Conservation (phyloP, 768 basidiomycete genomes). For the Termitomyces sp. region DNA sequence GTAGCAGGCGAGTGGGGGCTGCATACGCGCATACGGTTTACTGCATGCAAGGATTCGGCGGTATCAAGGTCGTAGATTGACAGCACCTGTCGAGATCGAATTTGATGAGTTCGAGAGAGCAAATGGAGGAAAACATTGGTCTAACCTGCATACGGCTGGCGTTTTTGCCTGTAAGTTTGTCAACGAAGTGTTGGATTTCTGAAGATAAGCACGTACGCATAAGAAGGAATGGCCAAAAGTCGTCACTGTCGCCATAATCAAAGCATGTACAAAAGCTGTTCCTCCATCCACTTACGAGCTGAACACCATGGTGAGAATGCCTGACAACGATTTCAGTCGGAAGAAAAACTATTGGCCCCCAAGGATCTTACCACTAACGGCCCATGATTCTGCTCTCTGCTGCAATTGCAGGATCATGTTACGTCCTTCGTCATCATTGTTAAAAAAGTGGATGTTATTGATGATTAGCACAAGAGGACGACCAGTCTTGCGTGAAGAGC, state of each 20-base stretch:
- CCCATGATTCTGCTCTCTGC: conserved; percentile 84
- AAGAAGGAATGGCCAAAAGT: conserved; percentile 76
- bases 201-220: conserved; percentile 46
- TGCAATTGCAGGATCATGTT: conserved; percentile 84
- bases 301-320: conserved; percentile 78
- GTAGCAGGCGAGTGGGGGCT: conserved; percentile 26
- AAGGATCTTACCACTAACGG: conserved; percentile 57
- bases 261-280: conserved; percentile 3
- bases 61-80: conserved; percentile 68
- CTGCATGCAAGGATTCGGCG: conserved; percentile 56
- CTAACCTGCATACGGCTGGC: conserved; percentile 73
- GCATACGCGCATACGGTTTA: conserved; percentile 46
- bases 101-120: not conserved
- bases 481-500: conserved; percentile 49
- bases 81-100: conserved; percentile 43
- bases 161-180: conserved; percentile 46
- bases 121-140: not conserved
- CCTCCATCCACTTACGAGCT: conserved; percentile 48
- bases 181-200: not conserved
- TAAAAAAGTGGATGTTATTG: conserved; percentile 75
- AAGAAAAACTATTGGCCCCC: not conserved
- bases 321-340: conserved; percentile 26
- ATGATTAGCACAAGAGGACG: conserved; percentile 77
- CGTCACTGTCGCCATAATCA: conserved; percentile 51
- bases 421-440: conserved; percentile 73